These are phyloP conservation scores for Schwanniomyces sp. DNA, from an alignment of 805 yeast species.

Conservation along the genomic window DNA sequence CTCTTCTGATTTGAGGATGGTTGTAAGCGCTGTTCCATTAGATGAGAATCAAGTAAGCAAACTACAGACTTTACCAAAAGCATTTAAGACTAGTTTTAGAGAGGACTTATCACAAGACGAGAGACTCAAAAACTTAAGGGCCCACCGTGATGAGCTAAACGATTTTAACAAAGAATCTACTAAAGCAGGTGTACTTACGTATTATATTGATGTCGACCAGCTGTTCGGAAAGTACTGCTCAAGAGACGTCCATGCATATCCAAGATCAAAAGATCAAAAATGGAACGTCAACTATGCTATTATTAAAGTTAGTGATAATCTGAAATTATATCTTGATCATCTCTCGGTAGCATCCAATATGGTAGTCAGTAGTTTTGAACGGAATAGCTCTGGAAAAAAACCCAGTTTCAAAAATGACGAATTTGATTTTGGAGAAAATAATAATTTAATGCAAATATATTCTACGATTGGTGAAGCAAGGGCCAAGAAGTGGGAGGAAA, in stretches of 20 bases:
- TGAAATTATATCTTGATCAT: conserved; percentile 8
- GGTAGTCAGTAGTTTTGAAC: conserved; percentile 4
- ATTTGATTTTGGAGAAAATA: background rate
- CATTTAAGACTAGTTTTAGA: conserved; percentile 31
- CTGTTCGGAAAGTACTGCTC: conserved; percentile 16
- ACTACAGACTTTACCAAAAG: conserved; percentile 23
- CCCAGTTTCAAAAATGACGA: background rate
- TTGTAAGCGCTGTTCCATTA: conserved; percentile 33
- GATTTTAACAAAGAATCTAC: conserved; percentile 21
- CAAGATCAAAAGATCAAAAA: conserved; percentile 17
- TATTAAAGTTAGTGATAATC: conserved; percentile 7
- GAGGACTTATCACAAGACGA: conserved; percentile 22
- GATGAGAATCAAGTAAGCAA: conserved; percentile 15
- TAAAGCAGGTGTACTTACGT: conserved; percentile 18
- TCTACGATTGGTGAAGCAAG: conserved; percentile 27
- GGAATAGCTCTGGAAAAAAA: background rate
- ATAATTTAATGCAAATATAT: conserved; percentile 19
- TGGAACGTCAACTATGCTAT: conserved; percentile 23
- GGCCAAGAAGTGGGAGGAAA: conserved; percentile 21
- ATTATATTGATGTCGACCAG: conserved; percentile 19
- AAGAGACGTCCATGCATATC: conserved; percentile 21
- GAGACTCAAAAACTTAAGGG: conserved; percentile 19
- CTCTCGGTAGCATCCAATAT: conserved; percentile 6
- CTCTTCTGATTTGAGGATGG: conserved; percentile 9
- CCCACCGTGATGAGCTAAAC: conserved; percentile 25